Percentiles rank a stretch among this genome's conserved stretches.
Evolutionary conservation across 2,329 filamentous ascomycete species (phyloP).

Genomic region (Cladobotryum protrusum): DNA sequence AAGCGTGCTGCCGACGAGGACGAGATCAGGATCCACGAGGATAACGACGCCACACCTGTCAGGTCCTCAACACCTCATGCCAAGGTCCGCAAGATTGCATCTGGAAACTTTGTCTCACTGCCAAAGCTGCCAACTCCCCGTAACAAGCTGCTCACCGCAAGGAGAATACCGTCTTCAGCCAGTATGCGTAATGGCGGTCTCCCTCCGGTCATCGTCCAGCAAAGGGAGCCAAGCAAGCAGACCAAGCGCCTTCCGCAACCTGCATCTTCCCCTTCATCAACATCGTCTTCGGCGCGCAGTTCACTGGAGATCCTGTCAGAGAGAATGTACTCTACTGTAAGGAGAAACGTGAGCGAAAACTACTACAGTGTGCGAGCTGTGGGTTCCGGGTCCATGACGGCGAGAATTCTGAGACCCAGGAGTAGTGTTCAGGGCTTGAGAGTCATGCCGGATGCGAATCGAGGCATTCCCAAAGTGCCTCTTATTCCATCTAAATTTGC

Average conservation of each 20-base stretch:
- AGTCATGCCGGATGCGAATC: conserved; percentile 40
- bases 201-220: background rate
- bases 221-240: conserved; percentile 19
- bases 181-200: conserved; percentile 7
- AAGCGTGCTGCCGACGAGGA: conserved; percentile 36
- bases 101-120: conserved; percentile 34
- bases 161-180: conserved; percentile 7
- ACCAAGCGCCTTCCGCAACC: conserved; percentile 18
- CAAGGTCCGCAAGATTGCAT: conserved; percentile 48
- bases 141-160: conserved; percentile 16
- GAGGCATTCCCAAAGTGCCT: conserved; percentile 40
- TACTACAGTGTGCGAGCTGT: conserved; percentile 14
- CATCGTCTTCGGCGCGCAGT: conserved; percentile 3
- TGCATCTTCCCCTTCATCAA: background rate
- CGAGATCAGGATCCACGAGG: conserved; percentile 8
- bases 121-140: conserved; percentile 28
- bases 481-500: conserved; percentile 38
- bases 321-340: background rate
- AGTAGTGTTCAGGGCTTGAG: conserved; percentile 25
- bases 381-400: conserved; percentile 13
- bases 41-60: conserved; percentile 9
- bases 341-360: conserved; percentile 16
- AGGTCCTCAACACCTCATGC: conserved; percentile 31
- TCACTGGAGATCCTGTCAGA: conserved; percentile 6
- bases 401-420: conserved; percentile 21